Base-by-base conservation (phyloP, 345 rosid species). In the Euphorbia peplus region DNA sequence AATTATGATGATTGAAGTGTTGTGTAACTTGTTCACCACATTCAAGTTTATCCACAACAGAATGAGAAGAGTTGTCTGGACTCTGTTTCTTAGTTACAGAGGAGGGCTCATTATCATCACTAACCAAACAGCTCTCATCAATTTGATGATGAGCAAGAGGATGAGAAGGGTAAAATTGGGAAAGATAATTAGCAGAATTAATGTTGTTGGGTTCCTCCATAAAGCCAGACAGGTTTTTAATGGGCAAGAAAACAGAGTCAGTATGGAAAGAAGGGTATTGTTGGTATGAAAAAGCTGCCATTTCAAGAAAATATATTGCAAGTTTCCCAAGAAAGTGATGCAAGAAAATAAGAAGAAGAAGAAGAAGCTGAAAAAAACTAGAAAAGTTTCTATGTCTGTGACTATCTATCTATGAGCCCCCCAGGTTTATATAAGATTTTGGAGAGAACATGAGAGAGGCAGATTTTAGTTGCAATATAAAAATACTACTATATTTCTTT, bases 271-370 rank as follows among this genome's bases (percentile, higher is more conserved):
- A 79, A 76, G 84, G 80, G 58, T 79, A 71, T 67, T 21, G 76
- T 50, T 81, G 90, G 75, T 73, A 71, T 65, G 84, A 76, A 76
- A 88, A 88, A 54, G 86, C 78, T 76, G 90, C 83, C 92, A 88
- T 85, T 61, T 72, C 9, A 50, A n/a, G 22, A 50, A 50, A 18
- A 50, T 2, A 32, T 32, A 21, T 60, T 64, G 77, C 66, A 70
- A 46, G 68, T 63, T 75, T 69, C 60, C 70, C 41, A 47, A 56
- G 68, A 71, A 42, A 58, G 61, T 53, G 56, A 35, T 28, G 64
- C 39, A 26, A n/a, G n/a, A n/a, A n/a, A n/a, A n/a, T n/a, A n/a
- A n/a, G n/a, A n/a, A n/a, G n/a, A n/a, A n/a, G 58, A 51, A 47
- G 24, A 54, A 32, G 60, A 64, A 70, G 68, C 64, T 68, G 67